Conservation (phyloP, 768 basidiomycete species). For the Agaricus sinodeliciosus region DNA sequence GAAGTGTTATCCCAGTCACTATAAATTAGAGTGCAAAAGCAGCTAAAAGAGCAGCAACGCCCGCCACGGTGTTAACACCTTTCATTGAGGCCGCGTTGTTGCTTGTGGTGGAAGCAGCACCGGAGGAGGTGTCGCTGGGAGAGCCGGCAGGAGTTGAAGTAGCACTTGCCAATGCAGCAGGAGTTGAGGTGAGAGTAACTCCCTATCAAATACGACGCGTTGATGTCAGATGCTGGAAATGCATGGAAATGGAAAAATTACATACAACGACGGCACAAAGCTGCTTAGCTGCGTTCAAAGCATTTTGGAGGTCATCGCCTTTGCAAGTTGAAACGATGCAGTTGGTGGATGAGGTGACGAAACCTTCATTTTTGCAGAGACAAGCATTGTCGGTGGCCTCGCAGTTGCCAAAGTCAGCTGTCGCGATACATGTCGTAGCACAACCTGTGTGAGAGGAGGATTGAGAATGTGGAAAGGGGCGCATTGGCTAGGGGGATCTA, state of each 20-base stretch:
- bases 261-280: conserved; percentile 47
- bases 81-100: conserved; percentile 11
- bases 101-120: conserved; percentile 10
- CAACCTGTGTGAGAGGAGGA: conserved; percentile 35
- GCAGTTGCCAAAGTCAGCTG: conserved; percentile 41
- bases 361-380: conserved; percentile 44
- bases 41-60: conserved; percentile 35
- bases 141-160: conserved; percentile 11
- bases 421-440: conserved; percentile 38
- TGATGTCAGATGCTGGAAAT: neutral
- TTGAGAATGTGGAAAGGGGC: neutral
- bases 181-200: conserved; percentile 38
- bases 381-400: conserved; percentile 44
- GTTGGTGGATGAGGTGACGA: conserved; percentile 35
- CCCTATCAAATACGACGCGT: conserved; percentile 29
- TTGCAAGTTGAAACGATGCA: conserved; percentile 47
- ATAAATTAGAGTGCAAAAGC: conserved; percentile 37
- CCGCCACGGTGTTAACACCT: conserved; percentile 30
- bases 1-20: neutral
- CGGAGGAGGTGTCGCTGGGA: conserved; percentile 5
- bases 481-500: conserved; percentile 24
- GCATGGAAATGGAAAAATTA: conserved; percentile 9
- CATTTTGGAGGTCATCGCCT: conserved; percentile 35
- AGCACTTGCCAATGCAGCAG: conserved; percentile 8
- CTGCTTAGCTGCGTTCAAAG: conserved; percentile 32